Conservation (phyloP, 345 rosid genomes). For the Heritiera fomes region DNA sequence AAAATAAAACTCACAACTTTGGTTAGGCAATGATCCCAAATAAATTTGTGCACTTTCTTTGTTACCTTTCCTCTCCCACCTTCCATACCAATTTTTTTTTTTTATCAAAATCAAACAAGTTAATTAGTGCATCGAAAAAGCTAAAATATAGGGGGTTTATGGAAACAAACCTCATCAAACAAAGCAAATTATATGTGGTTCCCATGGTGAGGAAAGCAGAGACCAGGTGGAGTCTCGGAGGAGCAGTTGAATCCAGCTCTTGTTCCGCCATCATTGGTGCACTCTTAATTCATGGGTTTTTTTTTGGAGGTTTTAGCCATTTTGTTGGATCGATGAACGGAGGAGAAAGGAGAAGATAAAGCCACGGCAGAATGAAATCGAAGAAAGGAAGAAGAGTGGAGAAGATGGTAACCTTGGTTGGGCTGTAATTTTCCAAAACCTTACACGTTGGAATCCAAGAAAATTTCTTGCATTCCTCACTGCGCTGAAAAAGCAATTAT, state of each 20-base stretch:
- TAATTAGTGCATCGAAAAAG: background rate
- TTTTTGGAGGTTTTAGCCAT: background rate
- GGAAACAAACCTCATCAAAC: constrained; percentile 52
- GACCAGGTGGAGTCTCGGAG: constrained; percentile 47
- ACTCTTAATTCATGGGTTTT: constrained; percentile 16
- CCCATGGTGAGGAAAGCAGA: constrained; percentile 84
- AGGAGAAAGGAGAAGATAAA: too few species aligned
- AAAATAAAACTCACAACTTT: constrained; percentile 36
- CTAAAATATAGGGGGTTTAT: too few species aligned
- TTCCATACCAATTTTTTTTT: constrained; percentile 27
- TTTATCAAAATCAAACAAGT: background rate
- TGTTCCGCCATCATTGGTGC: constrained; percentile 41
- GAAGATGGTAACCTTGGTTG: too few species aligned
- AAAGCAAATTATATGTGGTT: constrained; percentile 46
- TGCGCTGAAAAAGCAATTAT: too few species aligned
- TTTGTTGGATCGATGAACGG: too few species aligned
- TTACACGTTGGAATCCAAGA: too few species aligned
- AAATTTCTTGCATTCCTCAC: too few species aligned
- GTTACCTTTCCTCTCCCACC: constrained; percentile 64
- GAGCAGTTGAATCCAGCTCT: constrained; percentile 28
- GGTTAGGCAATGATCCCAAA: constrained; percentile 62
- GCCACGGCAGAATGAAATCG: too few species aligned
- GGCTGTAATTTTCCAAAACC: too few species aligned
- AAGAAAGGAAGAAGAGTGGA: too few species aligned
- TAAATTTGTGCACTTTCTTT: constrained; percentile 58